Evolutionary conservation across 2,329 filamentous ascomycete genomes (phyloP).

Genomic region (Colletotrichum gigasporum): DNA sequence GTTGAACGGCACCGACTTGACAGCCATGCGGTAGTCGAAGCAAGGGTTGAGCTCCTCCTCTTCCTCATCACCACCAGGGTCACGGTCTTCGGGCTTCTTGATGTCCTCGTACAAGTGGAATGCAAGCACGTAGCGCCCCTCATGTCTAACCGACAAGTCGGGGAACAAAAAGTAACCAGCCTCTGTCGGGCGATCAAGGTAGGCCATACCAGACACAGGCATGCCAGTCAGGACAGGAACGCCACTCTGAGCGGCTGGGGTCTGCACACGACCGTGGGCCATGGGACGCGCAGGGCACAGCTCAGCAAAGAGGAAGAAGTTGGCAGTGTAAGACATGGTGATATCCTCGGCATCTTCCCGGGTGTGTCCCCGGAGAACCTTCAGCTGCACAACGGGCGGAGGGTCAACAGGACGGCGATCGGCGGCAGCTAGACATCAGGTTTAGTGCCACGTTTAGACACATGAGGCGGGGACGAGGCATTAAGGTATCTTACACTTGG

Average conservation of each 20-base stretch:
- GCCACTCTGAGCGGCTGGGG: constrained; percentile 71
- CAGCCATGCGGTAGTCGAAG: constrained; percentile 88
- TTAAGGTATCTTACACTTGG: constrained; percentile 76
- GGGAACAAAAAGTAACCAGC: constrained; percentile 97
- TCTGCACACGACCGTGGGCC: constrained; percentile 79
- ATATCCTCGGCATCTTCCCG: constrained; percentile 72
- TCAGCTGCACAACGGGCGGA: constrained; percentile 91
- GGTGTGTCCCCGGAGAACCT: constrained; percentile 79
- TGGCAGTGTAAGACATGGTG: constrained; percentile 93
- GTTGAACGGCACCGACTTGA: constrained; percentile 86
- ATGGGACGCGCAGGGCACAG: constrained; percentile 87
- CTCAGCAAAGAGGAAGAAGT: constrained; percentile 96
- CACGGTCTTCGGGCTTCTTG: constrained; percentile 84
- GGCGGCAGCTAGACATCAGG: constrained; percentile 69
- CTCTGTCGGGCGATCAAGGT: constrained; percentile 84
- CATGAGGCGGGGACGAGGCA: neutral
- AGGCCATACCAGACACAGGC: constrained; percentile 94
- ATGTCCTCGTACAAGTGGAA: constrained; percentile 96
- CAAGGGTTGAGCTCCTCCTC: constrained; percentile 60
- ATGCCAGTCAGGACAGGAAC: constrained; percentile 90
- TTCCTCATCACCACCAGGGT: constrained; percentile 57
- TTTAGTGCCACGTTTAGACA: constrained; percentile 37
- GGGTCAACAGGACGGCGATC: constrained; percentile 94
- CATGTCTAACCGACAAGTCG: constrained; percentile 93
- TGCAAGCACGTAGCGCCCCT: constrained; percentile 89